Conservation (phyloP, 2,329 filamentous ascomycete species). For the Penicillium sp. region DNA sequence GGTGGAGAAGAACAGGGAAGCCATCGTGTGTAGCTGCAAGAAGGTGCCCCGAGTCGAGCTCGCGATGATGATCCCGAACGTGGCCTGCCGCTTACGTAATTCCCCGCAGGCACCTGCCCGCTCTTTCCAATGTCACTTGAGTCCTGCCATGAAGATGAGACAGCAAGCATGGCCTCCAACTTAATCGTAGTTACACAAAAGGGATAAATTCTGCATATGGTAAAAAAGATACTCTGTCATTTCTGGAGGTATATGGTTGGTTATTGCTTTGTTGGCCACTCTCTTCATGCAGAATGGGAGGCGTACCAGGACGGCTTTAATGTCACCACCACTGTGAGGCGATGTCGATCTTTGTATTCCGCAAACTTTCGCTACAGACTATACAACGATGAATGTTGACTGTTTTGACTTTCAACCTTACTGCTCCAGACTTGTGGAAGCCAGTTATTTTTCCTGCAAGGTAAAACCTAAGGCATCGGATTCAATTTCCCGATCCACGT, state of each 20-base stretch:
- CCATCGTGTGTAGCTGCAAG: conserved; percentile 61
- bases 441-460: neutral
- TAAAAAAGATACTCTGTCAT: no score
- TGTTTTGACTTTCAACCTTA: neutral
- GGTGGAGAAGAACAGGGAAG: conserved; percentile 97
- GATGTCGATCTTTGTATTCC: neutral
- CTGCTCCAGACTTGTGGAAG: neutral
- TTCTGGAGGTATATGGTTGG: no score
- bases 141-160: neutral
- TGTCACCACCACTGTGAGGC: no score
- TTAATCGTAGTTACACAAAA: neutral
- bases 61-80: conserved; percentile 25
- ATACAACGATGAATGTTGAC: neutral
- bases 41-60: conserved; percentile 13
- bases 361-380: neutral
- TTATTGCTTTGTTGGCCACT: no score
- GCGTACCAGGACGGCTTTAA: no score
- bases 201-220: no score
- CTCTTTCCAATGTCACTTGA: no score
- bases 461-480: conserved; percentile 5
- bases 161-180: neutral
- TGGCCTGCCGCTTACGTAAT: conserved; percentile 24
- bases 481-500: conserved; percentile 14
- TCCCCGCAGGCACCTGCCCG: conserved; percentile 12
- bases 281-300: no score